Base-by-base conservation (phyloP, 2,329 filamentous ascomycete species). In the Fusarium lyarnte region DNA sequence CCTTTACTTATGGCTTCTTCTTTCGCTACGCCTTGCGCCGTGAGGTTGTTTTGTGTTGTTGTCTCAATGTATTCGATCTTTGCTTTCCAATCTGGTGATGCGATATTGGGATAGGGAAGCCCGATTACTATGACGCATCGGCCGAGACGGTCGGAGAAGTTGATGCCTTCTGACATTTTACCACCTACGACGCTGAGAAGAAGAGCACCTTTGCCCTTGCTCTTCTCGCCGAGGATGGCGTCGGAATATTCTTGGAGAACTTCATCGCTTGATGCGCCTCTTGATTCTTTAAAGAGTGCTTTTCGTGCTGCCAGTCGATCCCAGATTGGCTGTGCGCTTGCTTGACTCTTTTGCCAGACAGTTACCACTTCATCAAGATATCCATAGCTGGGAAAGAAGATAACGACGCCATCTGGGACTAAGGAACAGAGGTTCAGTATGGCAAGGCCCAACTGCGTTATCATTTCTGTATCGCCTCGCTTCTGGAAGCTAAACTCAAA, bases 141-240 rank as follows among this genome's bases (percentile, higher is more conserved):
- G 3, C 96, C 96, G 1, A 99, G 89, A 6, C 88, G 87, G 82
- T 99, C 95, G 1, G 94, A 95, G 84, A 99, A 99, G 82, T 99
- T 99, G 84, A 99, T 99, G 73, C 96, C 96, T 82, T 99, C 96
- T 64, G 94, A 97, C 83, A 99, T 92, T 74, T 95, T 97, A 19
- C 96, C 96, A 60, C 95, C 95, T 6, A 99, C 92, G 6, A 99
- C 95, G 59, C 94, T 95, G 31, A 99, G 88, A 0, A 99, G 87
- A 0, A 98, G 84, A 0, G 93, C 95, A 1, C 95, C 95, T 52
- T 87, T 78, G 8, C 69, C 54, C 19, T 69, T 76, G 43, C 60
- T 70, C 9, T 67, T 60, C 79, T 82, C 75, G 80, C 85, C 83
- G 4, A 89, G 78, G 41, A 98, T 91, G 6, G 92, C 90, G 29